A percentile compares a stretch with the other conserved stretches of the same genome.
Conservation (phyloP, 352 stramenopile genomes). For the Globisporangium emineosum region DNA sequence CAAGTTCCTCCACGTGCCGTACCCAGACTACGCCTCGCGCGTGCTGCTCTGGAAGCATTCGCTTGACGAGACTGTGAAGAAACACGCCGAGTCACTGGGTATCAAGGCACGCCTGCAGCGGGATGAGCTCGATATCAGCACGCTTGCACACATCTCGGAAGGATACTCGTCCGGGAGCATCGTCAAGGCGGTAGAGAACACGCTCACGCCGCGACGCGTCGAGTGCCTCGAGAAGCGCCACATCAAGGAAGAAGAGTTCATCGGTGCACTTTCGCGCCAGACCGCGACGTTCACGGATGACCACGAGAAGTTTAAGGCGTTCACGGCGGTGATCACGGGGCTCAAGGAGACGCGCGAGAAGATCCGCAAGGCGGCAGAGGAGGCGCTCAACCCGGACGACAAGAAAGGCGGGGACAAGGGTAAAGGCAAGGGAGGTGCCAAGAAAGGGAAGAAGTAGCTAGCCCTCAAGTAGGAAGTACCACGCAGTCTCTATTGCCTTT, state of each 20-base stretch:
- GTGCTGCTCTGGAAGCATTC: constrained; percentile 88
- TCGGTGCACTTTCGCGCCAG: constrained; percentile 67
- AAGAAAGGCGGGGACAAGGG: constrained; percentile 71
- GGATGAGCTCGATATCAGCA: constrained; percentile 82
- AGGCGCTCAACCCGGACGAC: constrained; percentile 59
- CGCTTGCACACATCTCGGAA: constrained; percentile 88
- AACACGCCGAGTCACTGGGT: constrained; percentile 28
- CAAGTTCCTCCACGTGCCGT: constrained; percentile 91
- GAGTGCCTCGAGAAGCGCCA: constrained; percentile 76
- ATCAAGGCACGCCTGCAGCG: constrained; percentile 23
- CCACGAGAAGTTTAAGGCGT: constrained; percentile 74
- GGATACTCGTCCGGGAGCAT: constrained; percentile 90
- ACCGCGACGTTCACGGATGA: constrained; percentile 63
- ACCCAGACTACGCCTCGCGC: constrained; percentile 89
- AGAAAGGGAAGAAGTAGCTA: constrained; percentile 68
- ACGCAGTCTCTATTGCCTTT: background rate
- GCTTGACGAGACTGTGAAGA: constrained; percentile 51
- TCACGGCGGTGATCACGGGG: constrained; percentile 69
- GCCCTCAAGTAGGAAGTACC: background rate
- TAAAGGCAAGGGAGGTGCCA: constrained; percentile 53
- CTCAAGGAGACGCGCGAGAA: constrained; percentile 73
- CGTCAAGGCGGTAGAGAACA: constrained; percentile 64
- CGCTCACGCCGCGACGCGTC: constrained; percentile 73
- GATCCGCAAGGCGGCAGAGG: constrained; percentile 53
- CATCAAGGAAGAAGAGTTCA: constrained; percentile 86